Evolutionary conservation across 2,329 filamentous ascomycete genomes (phyloP).

Genomic region (Scedosporium boydii): DNA sequence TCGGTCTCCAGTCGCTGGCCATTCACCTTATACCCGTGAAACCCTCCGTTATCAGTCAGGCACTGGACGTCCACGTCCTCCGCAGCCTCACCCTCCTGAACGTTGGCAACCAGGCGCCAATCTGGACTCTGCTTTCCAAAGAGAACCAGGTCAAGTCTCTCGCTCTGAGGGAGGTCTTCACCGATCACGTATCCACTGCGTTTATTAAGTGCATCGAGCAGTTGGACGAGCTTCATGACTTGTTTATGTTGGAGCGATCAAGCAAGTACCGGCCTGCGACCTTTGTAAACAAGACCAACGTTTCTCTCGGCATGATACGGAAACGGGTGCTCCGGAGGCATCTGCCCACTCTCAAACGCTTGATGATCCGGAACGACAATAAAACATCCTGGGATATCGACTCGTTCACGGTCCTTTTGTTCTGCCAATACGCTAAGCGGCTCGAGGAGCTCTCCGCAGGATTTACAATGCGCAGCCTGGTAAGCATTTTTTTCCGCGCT

Average conservation of each 20-base stretch:
- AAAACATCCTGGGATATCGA: constrained; percentile 46
- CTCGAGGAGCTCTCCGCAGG: constrained; percentile 47
- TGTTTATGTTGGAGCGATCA: constrained; percentile 49
- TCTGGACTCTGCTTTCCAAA: constrained; percentile 48
- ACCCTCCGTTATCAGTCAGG: constrained; percentile 43
- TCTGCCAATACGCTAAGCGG: constrained; percentile 37
- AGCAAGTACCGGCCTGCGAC: constrained; percentile 41
- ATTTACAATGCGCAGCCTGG: constrained; percentile 44
- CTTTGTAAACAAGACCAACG: constrained; percentile 38
- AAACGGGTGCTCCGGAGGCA: constrained; percentile 49
- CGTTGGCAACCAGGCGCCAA: constrained; percentile 49
- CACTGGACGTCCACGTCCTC: constrained; percentile 48
- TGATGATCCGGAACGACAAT: constrained; percentile 52
- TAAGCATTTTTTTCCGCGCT: constrained; percentile 25
- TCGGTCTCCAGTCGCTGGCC: constrained; percentile 43
- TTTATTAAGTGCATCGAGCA: constrained; percentile 46
- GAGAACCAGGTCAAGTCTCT: constrained; percentile 43
- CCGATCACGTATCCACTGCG: constrained; percentile 48
- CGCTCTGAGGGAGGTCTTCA: constrained; percentile 48
- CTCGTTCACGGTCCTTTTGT: constrained; percentile 41
- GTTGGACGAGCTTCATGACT: constrained; percentile 43
- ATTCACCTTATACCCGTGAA: constrained; percentile 52
- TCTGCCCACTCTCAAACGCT: constrained; percentile 37
- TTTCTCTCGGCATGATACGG: constrained; percentile 49
- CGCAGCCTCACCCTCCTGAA: constrained; percentile 51